Evolutionary conservation across 768 basidiomycete species (phyloP).

Genomic region (Mrakia gelida): DNA sequence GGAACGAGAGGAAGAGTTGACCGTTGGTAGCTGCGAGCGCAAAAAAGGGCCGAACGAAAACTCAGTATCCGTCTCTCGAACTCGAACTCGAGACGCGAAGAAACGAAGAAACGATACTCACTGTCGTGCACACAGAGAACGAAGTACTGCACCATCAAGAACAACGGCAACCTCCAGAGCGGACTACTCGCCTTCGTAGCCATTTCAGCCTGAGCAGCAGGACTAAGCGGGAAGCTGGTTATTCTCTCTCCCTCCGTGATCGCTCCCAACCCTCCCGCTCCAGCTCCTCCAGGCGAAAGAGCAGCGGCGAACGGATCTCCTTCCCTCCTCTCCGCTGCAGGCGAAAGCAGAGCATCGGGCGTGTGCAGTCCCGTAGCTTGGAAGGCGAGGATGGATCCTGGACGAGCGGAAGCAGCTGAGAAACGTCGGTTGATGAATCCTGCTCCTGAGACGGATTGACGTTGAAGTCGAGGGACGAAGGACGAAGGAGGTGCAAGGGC

Average conservation of each 20-base stretch:
- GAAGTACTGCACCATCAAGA: slow-evolving; percentile 60
- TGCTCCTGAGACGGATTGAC: slow-evolving; percentile 14
- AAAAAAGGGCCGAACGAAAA: not conserved
- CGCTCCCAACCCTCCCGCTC: slow-evolving; percentile 20
- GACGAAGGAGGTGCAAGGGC: not conserved
- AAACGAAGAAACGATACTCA: not conserved
- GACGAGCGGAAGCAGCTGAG: slow-evolving; percentile 20
- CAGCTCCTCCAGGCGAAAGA: slow-evolving; percentile 3
- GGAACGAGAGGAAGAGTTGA: slow-evolving; percentile 31
- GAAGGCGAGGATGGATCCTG: slow-evolving; percentile 66
- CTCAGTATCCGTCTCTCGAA: no score
- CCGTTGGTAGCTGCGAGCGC: slow-evolving; percentile 14
- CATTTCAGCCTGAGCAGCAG: not conserved
- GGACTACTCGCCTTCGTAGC: slow-evolving; percentile 58
- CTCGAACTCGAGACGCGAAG: not conserved
- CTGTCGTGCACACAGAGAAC: slow-evolving; percentile 26
- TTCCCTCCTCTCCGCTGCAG: slow-evolving; percentile 35
- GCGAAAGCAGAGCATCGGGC: slow-evolving; percentile 34
- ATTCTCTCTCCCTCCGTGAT: slow-evolving; percentile 30
- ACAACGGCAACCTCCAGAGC: slow-evolving; percentile 67
- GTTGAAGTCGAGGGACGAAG: slow-evolving; percentile 12
- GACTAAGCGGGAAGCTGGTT: not conserved
- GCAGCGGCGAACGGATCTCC: slow-evolving; percentile 35
- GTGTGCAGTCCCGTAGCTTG: slow-evolving; percentile 59
- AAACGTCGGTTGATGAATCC: slow-evolving; percentile 5